Evolutionary conservation across 2,329 filamentous ascomycete species (phyloP).

Genomic region (Phyllosticta ampelicida): DNA sequence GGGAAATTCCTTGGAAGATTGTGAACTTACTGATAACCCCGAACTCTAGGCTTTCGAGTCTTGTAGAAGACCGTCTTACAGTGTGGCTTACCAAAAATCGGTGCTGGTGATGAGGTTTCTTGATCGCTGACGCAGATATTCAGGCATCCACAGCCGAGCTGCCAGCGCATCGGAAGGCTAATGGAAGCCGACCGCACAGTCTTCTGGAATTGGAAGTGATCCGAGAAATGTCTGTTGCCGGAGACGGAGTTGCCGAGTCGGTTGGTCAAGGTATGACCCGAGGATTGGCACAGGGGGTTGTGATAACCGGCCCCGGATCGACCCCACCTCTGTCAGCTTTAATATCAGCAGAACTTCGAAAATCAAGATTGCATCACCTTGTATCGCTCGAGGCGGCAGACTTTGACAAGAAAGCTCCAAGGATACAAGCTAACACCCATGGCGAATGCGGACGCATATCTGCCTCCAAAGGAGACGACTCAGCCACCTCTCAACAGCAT

Average conservation of each 20-base stretch:
- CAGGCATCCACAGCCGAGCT: neutral
- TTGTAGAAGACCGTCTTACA: no score
- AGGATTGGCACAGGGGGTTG: neutral
- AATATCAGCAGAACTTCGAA: neutral
- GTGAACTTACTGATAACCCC: no score
- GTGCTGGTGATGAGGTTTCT: neutral
- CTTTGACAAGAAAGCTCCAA: neutral
- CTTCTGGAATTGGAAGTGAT: neutral
- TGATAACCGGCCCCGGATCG: neutral
- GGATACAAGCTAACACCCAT: neutral
- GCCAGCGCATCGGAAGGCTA: neutral
- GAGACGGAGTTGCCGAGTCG: neutral
- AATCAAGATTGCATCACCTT: neutral
- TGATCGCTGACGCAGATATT: neutral
- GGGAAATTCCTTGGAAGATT: no score
- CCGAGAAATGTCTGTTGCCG: neutral
- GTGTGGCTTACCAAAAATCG: no score
- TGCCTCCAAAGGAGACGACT: neutral
- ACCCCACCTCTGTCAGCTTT: neutral
- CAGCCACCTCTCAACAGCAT: slow-evolving; percentile 8
- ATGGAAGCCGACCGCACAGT: neutral
- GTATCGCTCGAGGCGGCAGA: neutral
- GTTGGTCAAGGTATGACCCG: neutral
- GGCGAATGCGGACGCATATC: slow-evolving; percentile 4
- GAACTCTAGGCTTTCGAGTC: no score